phyloP scores from a whole-genome alignment of 139 green algal genomes.

The Micractinium sp. region DNA sequence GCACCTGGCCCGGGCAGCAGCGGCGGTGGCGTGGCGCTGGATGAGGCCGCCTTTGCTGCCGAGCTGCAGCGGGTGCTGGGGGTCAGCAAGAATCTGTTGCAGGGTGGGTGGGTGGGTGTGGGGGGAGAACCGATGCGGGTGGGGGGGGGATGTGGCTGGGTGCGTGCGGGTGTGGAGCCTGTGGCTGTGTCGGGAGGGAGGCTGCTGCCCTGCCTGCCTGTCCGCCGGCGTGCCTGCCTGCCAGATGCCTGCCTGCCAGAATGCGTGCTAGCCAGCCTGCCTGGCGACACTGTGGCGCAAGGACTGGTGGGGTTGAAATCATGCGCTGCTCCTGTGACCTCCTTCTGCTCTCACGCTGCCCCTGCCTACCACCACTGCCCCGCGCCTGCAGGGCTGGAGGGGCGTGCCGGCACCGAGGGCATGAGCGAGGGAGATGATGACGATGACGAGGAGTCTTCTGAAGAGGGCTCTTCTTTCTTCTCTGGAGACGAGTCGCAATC shows the following conservation, averaged over 20 bases:
- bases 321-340: background rate
- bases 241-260: background rate
- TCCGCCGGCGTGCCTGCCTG: background rate
- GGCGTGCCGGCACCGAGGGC: background rate
- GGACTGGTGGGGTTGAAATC: background rate
- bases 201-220: background rate
- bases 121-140: too few species aligned
- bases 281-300: background rate
- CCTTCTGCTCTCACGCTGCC: too few species aligned
- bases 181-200: background rate
- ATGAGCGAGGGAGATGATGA: slow-evolving; percentile 5
- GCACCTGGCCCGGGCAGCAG: background rate
- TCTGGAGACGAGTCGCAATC: background rate
- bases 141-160: background rate
- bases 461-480: slow-evolving; percentile 59
- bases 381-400: background rate
- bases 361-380: too few species aligned
- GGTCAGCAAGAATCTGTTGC: background rate
- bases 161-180: background rate
- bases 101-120: background rate
- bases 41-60: slow-evolving; percentile 42
- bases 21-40: slow-evolving; percentile 29
- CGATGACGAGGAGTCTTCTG: slow-evolving; percentile 34
- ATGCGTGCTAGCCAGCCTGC: background rate
- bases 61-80: slow-evolving; percentile 53